phyloP scores from a whole-genome alignment of 306 rosid genomes.

The Cucumis sativus region Cucumber_9930_V3 NC_026659.2:27706001-27706500 shows the following conservation, averaged over 20 bases:
- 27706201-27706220: conserved; percentile 34
- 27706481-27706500: conserved; percentile 35
- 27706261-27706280: conserved; percentile 48
- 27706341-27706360: not conserved
- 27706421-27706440: conserved; percentile 9
- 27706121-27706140: conserved; percentile 14
- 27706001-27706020: not conserved
- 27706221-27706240: conserved; percentile 27
- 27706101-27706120: conserved; percentile 6
- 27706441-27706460: conserved; percentile 19
- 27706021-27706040: not conserved
- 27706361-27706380: not conserved
- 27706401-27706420: conserved; percentile 22
- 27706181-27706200: conserved; percentile 83
- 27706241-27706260: conserved; percentile 72
- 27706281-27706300: conserved; percentile 12
- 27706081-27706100: conserved; percentile 15
- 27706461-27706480: conserved; percentile 39
- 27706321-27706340: not conserved
- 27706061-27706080: conserved; percentile 76
- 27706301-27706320: conserved; percentile 5
- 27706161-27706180: conserved; percentile 29
- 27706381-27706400: conserved; percentile 32
- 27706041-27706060: conserved; percentile 63
- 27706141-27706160: not conserved